Conservation (phyloP, 2,329 filamentous ascomycete species). For the Colletotrichum sp. region DNA sequence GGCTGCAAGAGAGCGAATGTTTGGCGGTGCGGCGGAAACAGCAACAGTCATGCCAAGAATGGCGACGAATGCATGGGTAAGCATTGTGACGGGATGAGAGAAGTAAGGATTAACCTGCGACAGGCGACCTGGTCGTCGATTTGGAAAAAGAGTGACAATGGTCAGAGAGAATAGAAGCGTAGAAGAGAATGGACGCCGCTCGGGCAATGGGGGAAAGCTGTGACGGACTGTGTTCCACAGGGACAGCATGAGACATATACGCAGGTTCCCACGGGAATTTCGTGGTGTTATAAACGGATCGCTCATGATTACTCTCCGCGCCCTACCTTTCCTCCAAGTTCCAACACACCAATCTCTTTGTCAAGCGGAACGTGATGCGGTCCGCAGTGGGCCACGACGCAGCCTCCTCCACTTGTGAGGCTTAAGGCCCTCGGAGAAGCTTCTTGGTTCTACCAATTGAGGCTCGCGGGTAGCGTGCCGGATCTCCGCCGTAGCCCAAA, state of each 20-base stretch:
- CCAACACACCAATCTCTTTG: not conserved
- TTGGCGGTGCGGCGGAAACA: not conserved
- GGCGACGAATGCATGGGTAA: not conserved
- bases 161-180: not conserved
- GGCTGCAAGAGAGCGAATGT: not conserved
- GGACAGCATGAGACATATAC: not conserved
- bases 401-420: not conserved
- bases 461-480: not conserved
- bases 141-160: not conserved
- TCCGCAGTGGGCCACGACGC: not conserved
- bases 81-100: not conserved
- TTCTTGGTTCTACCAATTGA: not conserved
- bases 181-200: not conserved
- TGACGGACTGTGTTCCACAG: not conserved
- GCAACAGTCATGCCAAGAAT: not conserved
- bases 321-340: not conserved
- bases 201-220: not conserved
- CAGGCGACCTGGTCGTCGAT: not conserved
- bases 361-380: not conserved
- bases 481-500: not conserved
- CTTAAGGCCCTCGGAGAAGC: not conserved
- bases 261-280: not conserved
- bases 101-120: not conserved
- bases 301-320: not conserved
- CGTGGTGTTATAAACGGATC: not conserved